phyloP scores from a whole-genome alignment of 352 stramenopile genomes.

The Phytophthora megakarya region DNA sequence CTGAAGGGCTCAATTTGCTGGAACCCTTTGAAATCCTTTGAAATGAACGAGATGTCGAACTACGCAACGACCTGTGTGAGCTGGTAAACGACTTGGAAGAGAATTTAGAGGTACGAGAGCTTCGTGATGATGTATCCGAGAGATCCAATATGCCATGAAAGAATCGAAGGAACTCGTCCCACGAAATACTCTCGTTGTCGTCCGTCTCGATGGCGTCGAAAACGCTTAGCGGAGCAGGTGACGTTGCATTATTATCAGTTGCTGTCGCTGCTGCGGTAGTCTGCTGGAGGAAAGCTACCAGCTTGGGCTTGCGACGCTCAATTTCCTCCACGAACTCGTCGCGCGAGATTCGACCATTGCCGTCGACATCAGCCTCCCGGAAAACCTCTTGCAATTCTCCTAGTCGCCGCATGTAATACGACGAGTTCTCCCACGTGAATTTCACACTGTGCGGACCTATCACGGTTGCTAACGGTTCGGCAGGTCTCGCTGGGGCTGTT shows the following conservation, averaged over 20 bases:
- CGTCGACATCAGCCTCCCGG: conserved; percentile 72
- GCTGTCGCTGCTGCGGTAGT: conserved; percentile 32
- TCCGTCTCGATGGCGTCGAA: conserved; percentile 92
- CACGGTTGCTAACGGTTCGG: conserved; percentile 64
- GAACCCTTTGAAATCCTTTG: conserved; percentile 26
- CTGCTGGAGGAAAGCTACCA: conserved; percentile 80
- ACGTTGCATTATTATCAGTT: conserved; percentile 2
- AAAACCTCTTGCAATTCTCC: conserved; percentile 85
- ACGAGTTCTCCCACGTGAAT: conserved; percentile 77
- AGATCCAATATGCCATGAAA: conserved; percentile 72
- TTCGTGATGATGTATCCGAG: conserved; percentile 28
- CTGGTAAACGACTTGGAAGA: conserved; percentile 20
- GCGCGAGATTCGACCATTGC: conserved; percentile 75
- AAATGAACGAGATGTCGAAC: conserved; percentile 20
- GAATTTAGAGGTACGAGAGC: conserved; percentile 17
- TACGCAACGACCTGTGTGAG: conserved; percentile 20
- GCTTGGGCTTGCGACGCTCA: conserved; percentile 69
- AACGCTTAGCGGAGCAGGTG: conserved; percentile 56
- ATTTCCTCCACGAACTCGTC: conserved; percentile 90
- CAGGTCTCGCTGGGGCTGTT: conserved; percentile 75
- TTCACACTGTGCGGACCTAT: conserved; percentile 75
- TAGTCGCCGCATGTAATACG: conserved; percentile 67
- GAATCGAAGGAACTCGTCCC: conserved; percentile 83
- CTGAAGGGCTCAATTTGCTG: conserved; percentile 10
- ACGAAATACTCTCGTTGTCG: conserved; percentile 88